A percentile compares a stretch with the other conserved stretches of the same genome.
Evolutionary conservation across 2,329 filamentous ascomycete genomes (phyloP).

Genomic region (Didymella pomorum): DNA sequence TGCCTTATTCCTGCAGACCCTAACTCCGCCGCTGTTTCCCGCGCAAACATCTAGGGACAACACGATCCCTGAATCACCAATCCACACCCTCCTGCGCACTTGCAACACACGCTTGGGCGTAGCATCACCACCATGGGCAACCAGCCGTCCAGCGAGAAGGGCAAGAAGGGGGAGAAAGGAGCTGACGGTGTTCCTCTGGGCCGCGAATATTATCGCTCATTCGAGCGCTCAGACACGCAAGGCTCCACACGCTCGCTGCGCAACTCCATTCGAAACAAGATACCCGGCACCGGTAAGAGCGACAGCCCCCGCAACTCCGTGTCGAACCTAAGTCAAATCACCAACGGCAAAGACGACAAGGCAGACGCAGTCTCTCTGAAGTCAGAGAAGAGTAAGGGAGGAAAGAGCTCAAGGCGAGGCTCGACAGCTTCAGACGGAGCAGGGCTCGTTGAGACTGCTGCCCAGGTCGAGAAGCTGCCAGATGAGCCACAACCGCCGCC

Average conservation of each 20-base stretch:
- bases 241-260: conserved; percentile 89
- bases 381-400: conserved; percentile 68
- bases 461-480: conserved; percentile 43
- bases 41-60: conserved; percentile 1
- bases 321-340: conserved; percentile 57
- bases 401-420: conserved; percentile 46
- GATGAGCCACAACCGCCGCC: conserved; percentile 67
- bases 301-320: conserved; percentile 86
- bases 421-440: conserved; percentile 48
- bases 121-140: conserved; percentile 70
- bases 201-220: conserved; percentile 79
- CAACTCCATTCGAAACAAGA: conserved; percentile 84
- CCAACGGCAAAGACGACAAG: conserved; percentile 67
- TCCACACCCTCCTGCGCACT: conserved; percentile 11
- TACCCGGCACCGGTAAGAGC: conserved; percentile 71
- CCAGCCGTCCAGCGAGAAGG: conserved; percentile 70
- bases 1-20: conserved; percentile 27
- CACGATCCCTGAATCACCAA: conserved; percentile 18
- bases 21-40: conserved; percentile 31
- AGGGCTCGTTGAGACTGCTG: conserved; percentile 39
- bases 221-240: conserved; percentile 90
- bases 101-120: conserved; percentile 20
- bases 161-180: conserved; percentile 55
- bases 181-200: conserved; percentile 70
- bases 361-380: conserved; percentile 78